These are phyloP conservation scores for Filobasidium floriforme DNA, from an alignment of 768 basidiomycete genomes.

Conservation along the genomic window DNA sequence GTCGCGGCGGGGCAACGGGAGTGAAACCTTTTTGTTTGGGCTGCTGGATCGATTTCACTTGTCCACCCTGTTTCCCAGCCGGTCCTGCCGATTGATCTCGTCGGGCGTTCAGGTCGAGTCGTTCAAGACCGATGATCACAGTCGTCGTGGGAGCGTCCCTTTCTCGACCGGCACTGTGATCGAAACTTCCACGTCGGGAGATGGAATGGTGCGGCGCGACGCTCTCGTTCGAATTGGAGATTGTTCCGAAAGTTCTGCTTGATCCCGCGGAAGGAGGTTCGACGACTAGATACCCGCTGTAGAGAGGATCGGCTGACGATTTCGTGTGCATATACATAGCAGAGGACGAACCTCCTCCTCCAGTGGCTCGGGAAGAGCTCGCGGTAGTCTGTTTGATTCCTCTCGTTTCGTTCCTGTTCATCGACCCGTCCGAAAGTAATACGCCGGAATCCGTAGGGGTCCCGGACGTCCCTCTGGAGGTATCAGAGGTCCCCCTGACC, in stretches of 20 bases:
- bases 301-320: neutral
- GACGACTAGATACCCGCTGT: neutral
- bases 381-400: neutral
- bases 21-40: too few species aligned
- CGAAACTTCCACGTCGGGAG: neutral
- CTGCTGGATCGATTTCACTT: too few species aligned
- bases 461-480: neutral
- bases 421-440: neutral
- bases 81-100: neutral
- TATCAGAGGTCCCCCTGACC: neutral
- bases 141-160: neutral
- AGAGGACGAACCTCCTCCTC: neutral
- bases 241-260: neutral
- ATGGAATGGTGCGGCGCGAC: slow-evolving; percentile 4
- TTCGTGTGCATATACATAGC: neutral
- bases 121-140: neutral
- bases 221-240: neutral
- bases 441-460: neutral
- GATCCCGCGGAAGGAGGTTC: neutral
- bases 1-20: too few species aligned
- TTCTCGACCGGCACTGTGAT: neutral
- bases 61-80: neutral
- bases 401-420: neutral
- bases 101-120: neutral
- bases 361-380: neutral